Percentiles rank a stretch among this genome's conserved stretches.
Evolutionary conservation across 2,329 filamentous ascomycete species (phyloP).

Genomic region (Xylariomycetidae sp.): DNA sequence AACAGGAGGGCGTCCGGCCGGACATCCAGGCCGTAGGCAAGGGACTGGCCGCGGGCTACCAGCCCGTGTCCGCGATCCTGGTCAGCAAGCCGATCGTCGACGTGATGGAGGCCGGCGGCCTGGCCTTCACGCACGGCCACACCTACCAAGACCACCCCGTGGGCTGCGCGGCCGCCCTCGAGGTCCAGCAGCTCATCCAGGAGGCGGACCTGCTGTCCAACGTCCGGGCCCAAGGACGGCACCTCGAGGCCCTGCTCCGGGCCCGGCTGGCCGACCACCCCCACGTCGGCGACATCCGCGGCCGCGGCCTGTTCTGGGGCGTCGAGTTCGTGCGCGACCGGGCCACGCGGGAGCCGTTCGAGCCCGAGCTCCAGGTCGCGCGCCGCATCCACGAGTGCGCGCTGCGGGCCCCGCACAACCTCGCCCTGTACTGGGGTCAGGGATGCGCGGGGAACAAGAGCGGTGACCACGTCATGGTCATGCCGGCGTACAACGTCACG

Average conservation of each 20-base stretch:
- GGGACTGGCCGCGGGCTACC: constrained; percentile 57
- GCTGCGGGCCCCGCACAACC: constrained; percentile 7
- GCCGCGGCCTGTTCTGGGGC: constrained; percentile 40
- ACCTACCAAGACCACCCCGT: constrained; percentile 45
- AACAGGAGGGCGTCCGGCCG: constrained; percentile 44
- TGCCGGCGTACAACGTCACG: constrained; percentile 19
- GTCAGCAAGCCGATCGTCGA: constrained; percentile 45
- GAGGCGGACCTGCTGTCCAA: constrained; percentile 31
- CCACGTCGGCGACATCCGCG: constrained; percentile 37
- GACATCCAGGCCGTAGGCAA: constrained; percentile 63
- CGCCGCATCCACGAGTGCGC: constrained; percentile 10
- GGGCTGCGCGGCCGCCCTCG: constrained; percentile 34
- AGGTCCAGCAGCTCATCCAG: constrained; percentile 34
- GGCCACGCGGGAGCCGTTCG: constrained; percentile 27
- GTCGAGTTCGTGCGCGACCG: constrained; percentile 37
- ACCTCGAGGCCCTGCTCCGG: constrained; percentile 26
- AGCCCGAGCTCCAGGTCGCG: constrained; percentile 15
- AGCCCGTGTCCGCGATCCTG: constrained; percentile 55
- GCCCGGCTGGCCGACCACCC: constrained; percentile 27
- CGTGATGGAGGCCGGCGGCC: constrained; percentile 35
- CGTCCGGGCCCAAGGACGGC: constrained; percentile 26
- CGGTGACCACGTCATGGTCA: constrained; percentile 20
- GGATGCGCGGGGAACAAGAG: constrained; percentile 14
- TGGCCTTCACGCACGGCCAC: constrained; percentile 54
- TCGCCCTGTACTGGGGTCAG: constrained; percentile 16